These are phyloP conservation scores for Trametes punicea DNA, from an alignment of 768 basidiomycete species.

Conservation along the genomic window DNA sequence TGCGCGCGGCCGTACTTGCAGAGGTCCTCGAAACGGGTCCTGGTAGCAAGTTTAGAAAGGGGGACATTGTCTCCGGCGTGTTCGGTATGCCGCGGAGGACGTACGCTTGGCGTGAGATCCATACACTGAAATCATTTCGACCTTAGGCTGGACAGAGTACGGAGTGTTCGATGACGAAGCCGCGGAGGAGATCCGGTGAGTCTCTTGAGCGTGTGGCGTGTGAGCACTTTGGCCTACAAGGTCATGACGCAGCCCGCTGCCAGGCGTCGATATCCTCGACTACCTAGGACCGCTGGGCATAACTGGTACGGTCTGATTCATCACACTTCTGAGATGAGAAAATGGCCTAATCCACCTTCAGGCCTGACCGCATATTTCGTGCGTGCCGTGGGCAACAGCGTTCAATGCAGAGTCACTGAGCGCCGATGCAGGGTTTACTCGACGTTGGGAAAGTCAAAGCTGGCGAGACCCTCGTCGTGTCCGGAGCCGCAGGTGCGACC, in stretches of 20 bases:
- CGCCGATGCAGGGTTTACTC: conserved; percentile 72
- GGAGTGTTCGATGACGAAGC: conserved; percentile 53
- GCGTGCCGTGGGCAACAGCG: conserved; percentile 23
- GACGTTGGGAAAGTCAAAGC: conserved; percentile 77
- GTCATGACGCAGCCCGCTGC: conserved; percentile 41
- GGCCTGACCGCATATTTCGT: conserved; percentile 92
- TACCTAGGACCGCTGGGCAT: conserved; percentile 77
- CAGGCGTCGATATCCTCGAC: conserved; percentile 67
- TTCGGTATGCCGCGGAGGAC: conserved; percentile 50
- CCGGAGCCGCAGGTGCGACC: conserved; percentile 89
- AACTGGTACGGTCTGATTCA: conserved; percentile 48
- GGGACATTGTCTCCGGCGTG: conserved; percentile 63
- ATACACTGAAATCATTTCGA: too few species aligned
- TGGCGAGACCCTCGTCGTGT: conserved; percentile 83
- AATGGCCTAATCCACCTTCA: conserved; percentile 25
- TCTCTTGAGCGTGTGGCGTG: background rate
- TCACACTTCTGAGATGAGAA: background rate
- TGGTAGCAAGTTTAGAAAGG: conserved; percentile 52
- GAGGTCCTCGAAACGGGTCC: conserved; percentile 58
- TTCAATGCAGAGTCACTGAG: too few species aligned
- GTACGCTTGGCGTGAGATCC: too few species aligned
- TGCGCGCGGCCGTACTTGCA: conserved; percentile 70
- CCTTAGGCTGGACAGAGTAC: conserved; percentile 78
- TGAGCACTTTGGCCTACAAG: background rate
- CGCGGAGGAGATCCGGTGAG: conserved; percentile 56